Base-by-base conservation (phyloP, 306 rosid genomes). In the Comarum palustre region DNA sequence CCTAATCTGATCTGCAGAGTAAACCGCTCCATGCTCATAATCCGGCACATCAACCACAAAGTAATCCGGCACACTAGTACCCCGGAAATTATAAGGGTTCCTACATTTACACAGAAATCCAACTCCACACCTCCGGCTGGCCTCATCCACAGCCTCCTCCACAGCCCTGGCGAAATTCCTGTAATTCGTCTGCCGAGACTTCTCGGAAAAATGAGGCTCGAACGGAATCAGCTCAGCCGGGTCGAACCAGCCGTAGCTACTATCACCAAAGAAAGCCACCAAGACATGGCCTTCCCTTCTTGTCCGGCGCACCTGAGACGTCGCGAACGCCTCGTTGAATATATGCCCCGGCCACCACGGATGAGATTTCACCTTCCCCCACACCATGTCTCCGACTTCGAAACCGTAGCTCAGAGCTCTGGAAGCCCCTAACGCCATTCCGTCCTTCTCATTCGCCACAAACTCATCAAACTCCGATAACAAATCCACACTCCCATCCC, bases 281-380 rank as follows among this genome's bases (percentile, higher is more conserved):
- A 95, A 67, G 0, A 91, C 83, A 66, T 90, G 86, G 3, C 96
- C 99, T 68, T 90, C 99, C 47, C 96, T 81, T 71, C 88, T 68
- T 0, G 89, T 74, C 1, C 96, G 87, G 54, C 97, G 96, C 73
- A 95, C 99, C 4, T 83, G 77, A 6, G 93, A 73, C 20, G 96
- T 68, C 0, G 92, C 99, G 19, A 95, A 84, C 2, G 87, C 84
- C 63, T 91, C 96, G 55, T 88, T 88, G 59, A 79, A 95, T 73
- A 95, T 90, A 29, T 88, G 97, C 3, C 99, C 99, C 0, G 97
- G 99, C 99, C 99, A 95, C 99, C 99, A 95, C 0, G 99, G 99
- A 75, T 95, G 99, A 43, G 99, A 95, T 64, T 95, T 95, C 61
- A 95, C 99, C 87, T 91, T 95, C 14, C 96, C 99, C 99, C 99